Base-by-base conservation (phyloP, 2,329 filamentous ascomycete species). In the Xylaria arbuscula region DNA sequence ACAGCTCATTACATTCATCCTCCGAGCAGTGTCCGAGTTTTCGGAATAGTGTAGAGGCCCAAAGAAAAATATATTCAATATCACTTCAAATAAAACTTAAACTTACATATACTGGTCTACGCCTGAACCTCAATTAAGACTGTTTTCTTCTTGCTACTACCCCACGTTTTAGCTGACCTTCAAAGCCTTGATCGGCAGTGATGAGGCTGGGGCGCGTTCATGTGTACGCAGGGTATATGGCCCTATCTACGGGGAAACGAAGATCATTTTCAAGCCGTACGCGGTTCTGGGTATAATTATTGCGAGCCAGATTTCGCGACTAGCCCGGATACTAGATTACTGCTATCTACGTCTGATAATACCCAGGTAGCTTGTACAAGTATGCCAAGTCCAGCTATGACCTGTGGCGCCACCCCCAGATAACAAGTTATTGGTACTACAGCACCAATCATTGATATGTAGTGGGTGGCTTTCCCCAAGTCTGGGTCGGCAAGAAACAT, bases 401-500 rank as follows among this genome's bases (percentile, higher is more conserved):
- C 34, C 10, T 13, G 53, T 38, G 53, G 34, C 53, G 53, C 53
- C n/a, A 38, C 38, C 48, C 53, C 32, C 34, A 34, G 32, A 36
- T 19, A 22, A 22, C 34, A 10, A 40, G 32, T 45, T 45, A 45
- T 45, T 45, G 40, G 40, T 45, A 45, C 40, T 17, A 45, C 40
- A 45, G 2, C 40, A 45, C n/a, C 17, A 13, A 45, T 45, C 22
- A 28, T 42, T 15, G 19, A 28, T 45, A 24, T 10, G 11, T 38
- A 55, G 34, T 9, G 11, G 17, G 50, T 5, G 28, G 17, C 15
- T n/a, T 15, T 17, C 32, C 17, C 4, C 32, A 8, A 51, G 13
- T 34, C 36, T 36, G 17, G 51, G 19, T 36, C 28, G 32, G 36
- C 34, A 56, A 5, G 53, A 40, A 22, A 38, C 34, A 40, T 28